Conservation (phyloP, 2,329 filamentous ascomycete genomes). For the Phialemoniopsis sp. region DNA sequence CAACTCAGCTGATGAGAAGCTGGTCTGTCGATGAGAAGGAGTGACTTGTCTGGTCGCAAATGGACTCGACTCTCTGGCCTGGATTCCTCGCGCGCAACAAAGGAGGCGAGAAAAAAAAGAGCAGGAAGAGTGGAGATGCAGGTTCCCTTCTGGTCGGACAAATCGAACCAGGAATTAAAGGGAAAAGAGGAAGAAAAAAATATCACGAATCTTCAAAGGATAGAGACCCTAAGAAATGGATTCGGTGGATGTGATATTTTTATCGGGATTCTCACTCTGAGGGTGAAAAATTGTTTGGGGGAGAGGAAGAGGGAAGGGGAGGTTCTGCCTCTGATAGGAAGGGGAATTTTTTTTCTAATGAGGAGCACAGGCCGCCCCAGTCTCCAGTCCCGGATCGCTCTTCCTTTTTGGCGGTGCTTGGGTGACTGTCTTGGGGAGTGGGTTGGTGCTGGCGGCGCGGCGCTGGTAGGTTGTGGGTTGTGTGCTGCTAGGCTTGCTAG, state of each 20-base stretch:
- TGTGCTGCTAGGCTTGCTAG: too few relatives aligned
- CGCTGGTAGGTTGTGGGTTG: too few relatives aligned
- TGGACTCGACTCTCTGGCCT: background rate
- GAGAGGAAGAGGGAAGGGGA: slow-evolving; percentile 3
- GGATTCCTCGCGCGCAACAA: background rate
- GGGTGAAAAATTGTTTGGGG: slow-evolving; percentile 1
- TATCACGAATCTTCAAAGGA: background rate
- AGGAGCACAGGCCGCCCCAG: background rate
- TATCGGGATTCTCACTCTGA: slow-evolving; percentile 6
- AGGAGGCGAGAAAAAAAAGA: background rate
- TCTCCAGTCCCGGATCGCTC: too few relatives aligned
- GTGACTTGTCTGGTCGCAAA: slow-evolving; percentile 1
- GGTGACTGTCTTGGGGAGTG: too few relatives aligned
- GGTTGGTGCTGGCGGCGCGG: too few relatives aligned
- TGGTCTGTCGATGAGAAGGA: background rate
- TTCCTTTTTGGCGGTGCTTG: too few relatives aligned
- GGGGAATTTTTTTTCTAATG: slow-evolving; percentile 1
- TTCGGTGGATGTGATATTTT: slow-evolving; percentile 10
- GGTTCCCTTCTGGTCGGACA: background rate
- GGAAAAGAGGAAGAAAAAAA: slow-evolving; percentile 1
- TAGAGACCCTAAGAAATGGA: slow-evolving; percentile 7
- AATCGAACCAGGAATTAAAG: slow-evolving; percentile 5
- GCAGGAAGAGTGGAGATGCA: background rate
- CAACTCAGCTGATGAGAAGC: too few relatives aligned
- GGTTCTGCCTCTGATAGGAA: slow-evolving; percentile 1